These are phyloP conservation scores for Carex littledalei DNA, from an alignment of 176 grass and related monocot species.

Conservation along the genomic window DNA sequence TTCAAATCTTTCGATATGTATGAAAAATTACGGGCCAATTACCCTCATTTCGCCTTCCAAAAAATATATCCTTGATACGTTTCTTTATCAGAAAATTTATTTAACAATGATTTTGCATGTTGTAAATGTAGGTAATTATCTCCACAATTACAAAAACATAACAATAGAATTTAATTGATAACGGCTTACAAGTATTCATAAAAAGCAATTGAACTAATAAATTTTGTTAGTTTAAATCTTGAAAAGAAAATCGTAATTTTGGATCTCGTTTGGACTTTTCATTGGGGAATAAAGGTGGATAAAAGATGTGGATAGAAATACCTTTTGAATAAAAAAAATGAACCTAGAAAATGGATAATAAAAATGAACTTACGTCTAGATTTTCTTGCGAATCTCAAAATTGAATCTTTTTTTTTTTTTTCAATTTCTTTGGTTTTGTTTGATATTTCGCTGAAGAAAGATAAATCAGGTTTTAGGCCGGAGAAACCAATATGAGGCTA, in stretches of 20 bases:
- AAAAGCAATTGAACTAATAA: neutral
- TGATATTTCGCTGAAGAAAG: neutral
- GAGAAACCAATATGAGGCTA: neutral
- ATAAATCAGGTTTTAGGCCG: neutral
- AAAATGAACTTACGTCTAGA: neutral
- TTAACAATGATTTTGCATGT: neutral
- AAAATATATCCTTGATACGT: neutral
- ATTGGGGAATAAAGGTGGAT: neutral
- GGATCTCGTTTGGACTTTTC: neutral
- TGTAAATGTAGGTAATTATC: neutral
- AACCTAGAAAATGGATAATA: neutral
- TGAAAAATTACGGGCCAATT: neutral
- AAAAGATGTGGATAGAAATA: neutral
- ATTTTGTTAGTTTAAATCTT: neutral
- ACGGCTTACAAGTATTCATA: neutral
- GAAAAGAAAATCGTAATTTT: neutral
- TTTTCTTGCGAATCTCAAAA: neutral
- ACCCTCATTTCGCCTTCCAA: neutral
- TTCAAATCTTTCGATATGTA: neutral
- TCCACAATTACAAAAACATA: neutral
- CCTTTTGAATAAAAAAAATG: neutral
- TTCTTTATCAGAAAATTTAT: neutral
- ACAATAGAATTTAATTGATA: neutral
- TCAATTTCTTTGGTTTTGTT: neutral
- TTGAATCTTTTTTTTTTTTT: neutral